Base-by-base conservation (phyloP, 257 asterid species). In the Ilex aquifolium region DNA sequence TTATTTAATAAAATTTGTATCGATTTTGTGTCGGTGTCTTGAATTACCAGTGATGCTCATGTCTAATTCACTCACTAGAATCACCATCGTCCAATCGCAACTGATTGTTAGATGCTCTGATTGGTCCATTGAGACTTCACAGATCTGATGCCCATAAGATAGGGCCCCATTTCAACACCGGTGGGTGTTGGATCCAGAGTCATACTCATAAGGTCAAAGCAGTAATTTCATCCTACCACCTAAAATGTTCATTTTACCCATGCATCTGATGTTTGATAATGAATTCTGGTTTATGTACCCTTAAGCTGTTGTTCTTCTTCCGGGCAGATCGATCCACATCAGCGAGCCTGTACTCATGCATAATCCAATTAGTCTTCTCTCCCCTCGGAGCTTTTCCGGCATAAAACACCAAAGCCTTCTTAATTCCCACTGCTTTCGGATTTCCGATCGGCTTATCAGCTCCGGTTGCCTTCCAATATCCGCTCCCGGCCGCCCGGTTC, bases 401-500 rank as follows among this genome's bases (percentile, higher is more conserved):
- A 67, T 90, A 90, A 29, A 90, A 90, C 31, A 90, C 97, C 77
- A 90, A 31, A 5, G 97, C 95, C 71, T 90, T 85, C 69, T 85
- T 90, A 1, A 90, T 90, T 0, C 95, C 97, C 4, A 90, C 73
- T 9, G 96, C 62, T 27, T 80, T 88, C 54, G 96, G 95, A 1
- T 69, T 63, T 0, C 95, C 90, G 63, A 90, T 85, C 56, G 93
- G 88, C 77, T 90, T 90, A 73, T 90, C 97, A 0, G 91, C 97
- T 0, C 97, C 97, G 57, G 97, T 90, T 0, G 97, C 97, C 77
- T 90, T 90, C 97, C 97, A 90, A 44, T 90, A 90, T 44, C 97
- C 97, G 7, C 78, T 79, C 3, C 97, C 95, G 3, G 97, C 97
- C 3, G 95, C 85, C 51, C 97, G 82, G 65, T 90, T 90, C 51